These are phyloP conservation scores for Betula pendula DNA, from an alignment of 306 rosid genomes.

Conservation along the genomic window DNA sequence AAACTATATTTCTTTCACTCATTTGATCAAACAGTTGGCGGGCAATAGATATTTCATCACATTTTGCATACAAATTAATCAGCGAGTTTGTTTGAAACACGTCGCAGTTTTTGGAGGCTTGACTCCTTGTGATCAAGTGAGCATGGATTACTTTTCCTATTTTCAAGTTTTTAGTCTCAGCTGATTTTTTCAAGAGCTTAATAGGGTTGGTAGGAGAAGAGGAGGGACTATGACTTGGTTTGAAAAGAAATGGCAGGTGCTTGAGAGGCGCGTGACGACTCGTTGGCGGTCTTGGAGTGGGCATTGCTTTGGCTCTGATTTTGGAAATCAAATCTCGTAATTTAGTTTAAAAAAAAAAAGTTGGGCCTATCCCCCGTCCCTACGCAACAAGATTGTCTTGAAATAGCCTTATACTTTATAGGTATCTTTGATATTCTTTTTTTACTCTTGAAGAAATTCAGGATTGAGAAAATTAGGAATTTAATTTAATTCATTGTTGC, in stretches of 20 bases:
- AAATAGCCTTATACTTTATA: no score
- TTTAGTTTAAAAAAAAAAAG: no score
- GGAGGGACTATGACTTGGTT: conserved; percentile 7
- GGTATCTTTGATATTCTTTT: no score
- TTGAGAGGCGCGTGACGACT: background rate
- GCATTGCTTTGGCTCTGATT: conserved; percentile 11
- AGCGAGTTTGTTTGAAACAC: conserved; percentile 41
- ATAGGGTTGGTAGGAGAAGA: conserved; percentile 31
- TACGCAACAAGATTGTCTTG: no score
- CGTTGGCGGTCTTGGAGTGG: conserved; percentile 4
- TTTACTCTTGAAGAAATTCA: no score
- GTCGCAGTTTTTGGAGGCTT: conserved; percentile 26
- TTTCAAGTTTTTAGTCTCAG: conserved; percentile 35
- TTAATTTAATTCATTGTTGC: no score
- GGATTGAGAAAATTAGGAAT: no score
- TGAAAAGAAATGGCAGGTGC: background rate
- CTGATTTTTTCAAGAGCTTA: conserved; percentile 48
- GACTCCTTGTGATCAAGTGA: conserved; percentile 36
- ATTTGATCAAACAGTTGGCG: conserved; percentile 50
- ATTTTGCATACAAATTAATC: conserved; percentile 47
- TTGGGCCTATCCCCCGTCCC: no score
- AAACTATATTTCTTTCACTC: conserved; percentile 52
- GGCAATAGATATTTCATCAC: conserved; percentile 38
- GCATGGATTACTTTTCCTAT: conserved; percentile 60
- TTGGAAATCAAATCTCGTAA: background rate